Percentiles rank a stretch among this genome's conserved stretches.
phyloP scores from a whole-genome alignment of 139 green algal species.

The Tetradesmus lagerheimii region DNA sequence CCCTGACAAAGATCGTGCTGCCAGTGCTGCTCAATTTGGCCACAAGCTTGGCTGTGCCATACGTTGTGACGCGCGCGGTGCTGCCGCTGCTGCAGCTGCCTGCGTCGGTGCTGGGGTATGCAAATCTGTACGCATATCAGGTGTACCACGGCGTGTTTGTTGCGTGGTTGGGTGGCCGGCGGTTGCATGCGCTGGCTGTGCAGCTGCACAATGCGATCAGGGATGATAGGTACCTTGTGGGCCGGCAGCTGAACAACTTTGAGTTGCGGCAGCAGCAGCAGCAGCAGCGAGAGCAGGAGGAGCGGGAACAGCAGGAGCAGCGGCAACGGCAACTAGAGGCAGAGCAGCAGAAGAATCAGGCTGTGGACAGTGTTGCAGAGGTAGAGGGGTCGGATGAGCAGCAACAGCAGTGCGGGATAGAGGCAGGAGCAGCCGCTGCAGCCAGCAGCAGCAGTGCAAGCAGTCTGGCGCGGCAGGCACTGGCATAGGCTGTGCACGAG shows the following conservation, averaged over 20 bases:
- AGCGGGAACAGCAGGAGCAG: slow-evolving; percentile 8
- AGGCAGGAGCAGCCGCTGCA: background rate
- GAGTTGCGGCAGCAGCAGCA: slow-evolving; percentile 11
- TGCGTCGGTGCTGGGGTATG: slow-evolving; percentile 20
- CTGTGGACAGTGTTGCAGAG: no score
- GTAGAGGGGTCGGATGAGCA: background rate
- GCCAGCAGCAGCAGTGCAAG: background rate
- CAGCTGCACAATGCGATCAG: slow-evolving; percentile 53
- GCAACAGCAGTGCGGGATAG: background rate
- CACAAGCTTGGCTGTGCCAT: slow-evolving; percentile 41
- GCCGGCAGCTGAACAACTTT: slow-evolving; percentile 48
- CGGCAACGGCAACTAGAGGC: background rate
- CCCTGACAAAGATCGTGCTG: slow-evolving; percentile 39
- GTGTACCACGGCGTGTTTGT: slow-evolving; percentile 3
- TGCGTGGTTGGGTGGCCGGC: background rate
- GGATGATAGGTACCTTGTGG: slow-evolving; percentile 55
- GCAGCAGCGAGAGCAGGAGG: background rate
- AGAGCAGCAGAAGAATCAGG: background rate
- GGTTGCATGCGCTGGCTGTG: background rate
- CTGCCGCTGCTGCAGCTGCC: slow-evolving; percentile 43
- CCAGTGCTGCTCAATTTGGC: slow-evolving; percentile 38
- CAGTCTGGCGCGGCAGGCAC: background rate
- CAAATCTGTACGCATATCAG: slow-evolving; percentile 35
- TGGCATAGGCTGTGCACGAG: background rate
- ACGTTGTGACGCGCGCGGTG: slow-evolving; percentile 33